Evolutionary conservation across 1,284 basidiomycete genomes (phyloP), one percentile per base, ranked within the genome.

Genomic region (Ganoderma lingzhi): DNA sequence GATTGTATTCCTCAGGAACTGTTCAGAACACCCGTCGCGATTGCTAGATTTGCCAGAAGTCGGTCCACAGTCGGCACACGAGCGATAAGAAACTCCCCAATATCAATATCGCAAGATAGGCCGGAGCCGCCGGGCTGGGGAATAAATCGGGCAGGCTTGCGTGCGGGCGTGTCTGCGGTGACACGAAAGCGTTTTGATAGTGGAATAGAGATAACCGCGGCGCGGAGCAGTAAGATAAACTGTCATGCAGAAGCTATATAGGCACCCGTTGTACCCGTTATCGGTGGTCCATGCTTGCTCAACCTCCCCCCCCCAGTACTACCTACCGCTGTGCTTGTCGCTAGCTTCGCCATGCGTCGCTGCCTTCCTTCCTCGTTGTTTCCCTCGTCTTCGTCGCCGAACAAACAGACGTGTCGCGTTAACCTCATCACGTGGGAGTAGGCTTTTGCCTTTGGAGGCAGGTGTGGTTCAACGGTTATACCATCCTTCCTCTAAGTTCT

Each of bases 161-260:
- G 51, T 53, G 51, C 30, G 6, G 30, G 53, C 53, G 48, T 51
- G 48, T 28, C 48, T 51, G 48, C 23, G 23, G 10, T 51, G 48
- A 51, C 48, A 51, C 6, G 53, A 56, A 56, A 4, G 32, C 53
- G 30, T 56, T 32, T 56, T 56, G 53, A 35, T 56, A 56, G 53
- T 56, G 53, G 53, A 56, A 56, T 6, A 35, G 28, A 56, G 53
- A 56, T 56, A 56, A 56, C 53, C 53, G 53, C 48, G 48, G n/a
- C 42, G 42, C 17, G 42, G 42, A 19, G 42, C 10, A 28, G 48
- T 4, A 28, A 17, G 53, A 56, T 32, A 30, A 30, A 32, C 53
- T 56, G 53, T 15, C 14, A 56, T 56, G 32, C 53, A 35, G 30
- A 35, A 19, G 30, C 28, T 56, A 56, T 56, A 56, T 56, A 56